These are phyloP conservation scores for Brettanomyces custersianus DNA, from an alignment of 805 yeast genomes.

Conservation along the genomic window DNA sequence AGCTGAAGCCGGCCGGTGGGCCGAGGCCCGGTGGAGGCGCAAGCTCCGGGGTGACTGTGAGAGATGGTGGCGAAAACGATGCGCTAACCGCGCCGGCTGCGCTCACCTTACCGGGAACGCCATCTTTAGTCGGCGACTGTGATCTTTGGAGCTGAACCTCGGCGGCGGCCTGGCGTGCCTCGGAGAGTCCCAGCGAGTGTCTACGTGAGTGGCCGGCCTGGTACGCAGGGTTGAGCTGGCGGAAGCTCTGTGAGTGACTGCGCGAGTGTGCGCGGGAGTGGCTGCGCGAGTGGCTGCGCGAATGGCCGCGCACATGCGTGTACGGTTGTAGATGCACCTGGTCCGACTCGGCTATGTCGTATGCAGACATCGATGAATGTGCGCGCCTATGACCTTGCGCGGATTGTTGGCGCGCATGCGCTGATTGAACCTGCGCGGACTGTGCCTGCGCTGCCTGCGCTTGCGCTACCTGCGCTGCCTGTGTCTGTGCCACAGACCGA, in stretches of 20 bases:
- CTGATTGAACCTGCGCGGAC: too few relatives aligned
- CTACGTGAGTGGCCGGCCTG: conserved; percentile 75
- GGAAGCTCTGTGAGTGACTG: conserved; percentile 14
- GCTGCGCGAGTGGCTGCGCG: conserved; percentile 35
- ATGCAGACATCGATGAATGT: conserved; percentile 28
- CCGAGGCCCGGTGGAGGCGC: conserved; percentile 4
- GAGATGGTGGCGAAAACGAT: conserved; percentile 3
- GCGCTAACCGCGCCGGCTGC: not conserved
- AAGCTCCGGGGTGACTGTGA: conserved; percentile 7
- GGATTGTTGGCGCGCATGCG: conserved; percentile 3
- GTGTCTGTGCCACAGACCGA: not conserved
- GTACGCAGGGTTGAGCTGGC: conserved; percentile 13
- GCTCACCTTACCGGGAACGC: not conserved
- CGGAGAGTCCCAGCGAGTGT: conserved; percentile 84
- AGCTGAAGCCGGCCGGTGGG: conserved; percentile 38
- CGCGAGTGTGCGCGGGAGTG: conserved; percentile 17
- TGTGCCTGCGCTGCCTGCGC: not conserved
- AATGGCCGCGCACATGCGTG: conserved; percentile 69
- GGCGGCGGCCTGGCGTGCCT: conserved; percentile 96
- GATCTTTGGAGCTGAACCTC: conserved; percentile 68
- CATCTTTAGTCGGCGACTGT: conserved; percentile 25
- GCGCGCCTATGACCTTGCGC: conserved; percentile 37
- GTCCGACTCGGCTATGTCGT: not conserved
- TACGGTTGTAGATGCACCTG: conserved; percentile 7
- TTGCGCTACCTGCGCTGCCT: not conserved